Evolutionary conservation across 2,329 filamentous ascomycete genomes (phyloP), one percentile per base, ranked within the genome.

Genomic region (Geosmithia morbida): DNA sequence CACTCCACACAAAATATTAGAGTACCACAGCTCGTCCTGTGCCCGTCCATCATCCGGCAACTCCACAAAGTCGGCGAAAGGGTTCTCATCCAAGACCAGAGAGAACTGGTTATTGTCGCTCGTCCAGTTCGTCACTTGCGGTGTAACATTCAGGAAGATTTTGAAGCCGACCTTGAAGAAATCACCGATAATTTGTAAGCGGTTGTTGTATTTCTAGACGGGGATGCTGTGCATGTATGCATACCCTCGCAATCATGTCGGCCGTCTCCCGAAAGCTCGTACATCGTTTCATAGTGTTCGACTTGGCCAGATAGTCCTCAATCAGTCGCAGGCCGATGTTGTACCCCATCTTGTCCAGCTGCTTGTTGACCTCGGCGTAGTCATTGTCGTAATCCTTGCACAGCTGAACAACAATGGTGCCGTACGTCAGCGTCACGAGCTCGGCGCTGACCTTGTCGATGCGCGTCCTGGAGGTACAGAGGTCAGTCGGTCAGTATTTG

Each of bases 361-460:
- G 92, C 64, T 90, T 88, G 69, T 98, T 98, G 61, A 98, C 90
- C 63, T 97, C 88, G 46, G 79, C 72, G 62, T 98, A 98, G 67
- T 97, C 87, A 57, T 79, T 82, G 57, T 96, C 88, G 62, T 90
- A 95, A 70, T 98, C 92, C 65, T 90, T 90, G 71, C 90, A 97
- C 54, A 98, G 74, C 64, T 97, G 90, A 49, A 88, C 86, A 49
- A 98, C 92, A 52, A 98, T 94, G 20, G 92, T 97, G 60, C 92
- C 92, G 65, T 98, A 98, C 30, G 92, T 98, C 58, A 98, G 77
- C 43, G 89, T 96, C 46, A 98, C 90, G 51, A 98, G 77, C 70
- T 98, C 92, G 53, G 92, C 87, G 67, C 96, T 96, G 70, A 97
- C 88, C 68, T 97, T 97, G 68, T 97, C 90, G 59, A 96, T 84